Evolutionary conservation across 306 rosid species (phyloP).

Genomic region (Sindora glabra): DNA sequence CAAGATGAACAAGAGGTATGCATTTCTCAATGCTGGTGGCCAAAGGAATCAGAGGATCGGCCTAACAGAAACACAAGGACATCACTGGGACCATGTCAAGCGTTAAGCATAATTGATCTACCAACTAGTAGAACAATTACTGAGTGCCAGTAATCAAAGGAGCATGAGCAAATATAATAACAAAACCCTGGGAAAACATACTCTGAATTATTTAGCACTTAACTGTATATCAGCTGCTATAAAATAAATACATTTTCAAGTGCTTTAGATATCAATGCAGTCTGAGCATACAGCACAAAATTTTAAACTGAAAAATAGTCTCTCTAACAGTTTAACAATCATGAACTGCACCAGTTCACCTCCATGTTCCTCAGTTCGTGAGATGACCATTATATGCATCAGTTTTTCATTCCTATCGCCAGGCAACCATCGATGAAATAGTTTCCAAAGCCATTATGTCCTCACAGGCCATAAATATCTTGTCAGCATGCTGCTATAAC

Average conservation of each 20-base stretch:
- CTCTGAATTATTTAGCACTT: slow-evolving; percentile 41
- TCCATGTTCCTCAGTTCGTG: slow-evolving; percentile 68
- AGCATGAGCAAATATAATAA: slow-evolving; percentile 23
- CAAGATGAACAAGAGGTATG: too few species aligned
- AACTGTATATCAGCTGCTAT: slow-evolving; percentile 60
- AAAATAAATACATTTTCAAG: slow-evolving; percentile 58
- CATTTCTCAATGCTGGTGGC: slow-evolving; percentile 17
- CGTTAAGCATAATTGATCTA: slow-evolving; percentile 3
- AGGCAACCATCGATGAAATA: slow-evolving; percentile 62
- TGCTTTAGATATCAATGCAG: slow-evolving; percentile 32
- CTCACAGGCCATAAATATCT: slow-evolving; percentile 60
- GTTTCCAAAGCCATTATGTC: slow-evolving; percentile 64
- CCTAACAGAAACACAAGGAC: slow-evolving; percentile 9
- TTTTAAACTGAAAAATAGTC: slow-evolving; percentile 56
- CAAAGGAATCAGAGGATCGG: slow-evolving; percentile 22
- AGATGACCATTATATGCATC: slow-evolving; percentile 70
- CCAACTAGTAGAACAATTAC: slow-evolving; percentile 14
- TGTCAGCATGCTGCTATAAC: slow-evolving; percentile 73
- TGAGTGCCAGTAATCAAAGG: slow-evolving; percentile 20
- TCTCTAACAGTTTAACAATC: slow-evolving; percentile 75
- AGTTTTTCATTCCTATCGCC: slow-evolving; percentile 62
- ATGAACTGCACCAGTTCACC: slow-evolving; percentile 79
- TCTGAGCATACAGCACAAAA: slow-evolving; percentile 54
- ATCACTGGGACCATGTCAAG: slow-evolving; percentile 8
- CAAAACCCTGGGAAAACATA: slow-evolving; percentile 28